These are phyloP conservation scores for Ilyonectria robusta DNA, from an alignment of 2,329 filamentous ascomycete species.

Conservation along the genomic window DNA sequence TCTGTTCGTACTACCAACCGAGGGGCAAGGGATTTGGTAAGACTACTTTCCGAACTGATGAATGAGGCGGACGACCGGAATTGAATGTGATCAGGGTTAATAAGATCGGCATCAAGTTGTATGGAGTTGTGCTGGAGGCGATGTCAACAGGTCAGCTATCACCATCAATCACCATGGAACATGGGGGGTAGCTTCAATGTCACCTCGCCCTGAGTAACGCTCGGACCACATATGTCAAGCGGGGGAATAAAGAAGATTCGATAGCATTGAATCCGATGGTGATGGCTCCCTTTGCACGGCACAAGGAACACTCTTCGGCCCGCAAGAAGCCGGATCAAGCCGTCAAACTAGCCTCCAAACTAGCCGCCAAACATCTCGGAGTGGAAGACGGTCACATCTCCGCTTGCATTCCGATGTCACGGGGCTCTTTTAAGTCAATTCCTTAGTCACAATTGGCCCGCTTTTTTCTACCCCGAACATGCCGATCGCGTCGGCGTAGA, in stretches of 20 bases:
- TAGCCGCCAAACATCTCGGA: not conserved
- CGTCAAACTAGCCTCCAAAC: not conserved
- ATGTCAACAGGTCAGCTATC: not conserved
- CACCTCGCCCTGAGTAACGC: not conserved
- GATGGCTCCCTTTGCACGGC: not conserved
- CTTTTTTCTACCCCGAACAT: slow-evolving; percentile 12
- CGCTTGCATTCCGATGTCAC: not conserved
- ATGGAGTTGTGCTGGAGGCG: not conserved
- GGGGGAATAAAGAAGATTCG: not conserved
- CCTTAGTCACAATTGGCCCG: slow-evolving; percentile 3
- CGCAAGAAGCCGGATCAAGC: slow-evolving; percentile 6
- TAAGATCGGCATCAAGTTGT: slow-evolving; percentile 4
- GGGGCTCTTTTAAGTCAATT: not conserved
- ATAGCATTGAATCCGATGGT: not conserved
- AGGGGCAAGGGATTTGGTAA: slow-evolving; percentile 1
- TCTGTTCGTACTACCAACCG: slow-evolving; percentile 6
- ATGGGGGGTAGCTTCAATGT: not conserved
- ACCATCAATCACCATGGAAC: not conserved
- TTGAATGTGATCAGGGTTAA: slow-evolving; percentile 12
- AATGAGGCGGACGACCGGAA: slow-evolving; percentile 6
- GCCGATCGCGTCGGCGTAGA: slow-evolving; percentile 1
- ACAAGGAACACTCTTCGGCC: not conserved
- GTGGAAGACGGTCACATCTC: not conserved
- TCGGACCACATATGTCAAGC: not conserved
- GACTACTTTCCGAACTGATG: not conserved